A percentile compares a stretch with the other conserved stretches of the same genome.
These are phyloP conservation scores for Suillus cothurnatus DNA, from an alignment of 768 basidiomycete genomes.

Conservation along the genomic window DNA sequence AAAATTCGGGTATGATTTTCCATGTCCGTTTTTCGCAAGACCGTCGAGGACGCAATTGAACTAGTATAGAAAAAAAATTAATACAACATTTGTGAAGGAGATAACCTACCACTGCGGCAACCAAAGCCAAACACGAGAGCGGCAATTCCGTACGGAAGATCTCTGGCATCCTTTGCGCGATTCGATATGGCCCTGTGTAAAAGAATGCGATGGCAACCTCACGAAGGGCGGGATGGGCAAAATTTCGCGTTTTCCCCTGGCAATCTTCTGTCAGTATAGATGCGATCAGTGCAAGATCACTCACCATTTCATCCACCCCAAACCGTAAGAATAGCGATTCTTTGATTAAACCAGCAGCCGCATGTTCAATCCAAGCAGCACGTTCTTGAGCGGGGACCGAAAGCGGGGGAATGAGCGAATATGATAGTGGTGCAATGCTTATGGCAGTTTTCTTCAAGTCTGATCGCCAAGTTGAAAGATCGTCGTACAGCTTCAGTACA, in stretches of 20 bases:
- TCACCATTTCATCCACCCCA: background rate
- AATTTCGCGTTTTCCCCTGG: background rate
- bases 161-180: background rate
- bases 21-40: background rate
- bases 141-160: background rate
- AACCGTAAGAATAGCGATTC: too few relatives aligned
- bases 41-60: background rate
- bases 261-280: background rate
- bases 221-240: background rate
- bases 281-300: background rate
- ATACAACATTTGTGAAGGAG: too few relatives aligned
- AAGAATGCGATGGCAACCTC: background rate
- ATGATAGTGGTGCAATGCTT: too few relatives aligned
- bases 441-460: too few relatives aligned
- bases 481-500: too few relatives aligned
- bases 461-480: too few relatives aligned
- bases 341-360: background rate
- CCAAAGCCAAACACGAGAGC: background rate
- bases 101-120: background rate
- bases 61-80: too few relatives aligned
- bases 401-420: too few relatives aligned
- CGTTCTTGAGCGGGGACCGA: too few relatives aligned
- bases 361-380: too few relatives aligned
- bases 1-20: background rate
- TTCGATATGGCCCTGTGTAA: background rate